phyloP scores from a whole-genome alignment of 768 basidiomycete species.

The Glaciozyma martinii region DNA sequence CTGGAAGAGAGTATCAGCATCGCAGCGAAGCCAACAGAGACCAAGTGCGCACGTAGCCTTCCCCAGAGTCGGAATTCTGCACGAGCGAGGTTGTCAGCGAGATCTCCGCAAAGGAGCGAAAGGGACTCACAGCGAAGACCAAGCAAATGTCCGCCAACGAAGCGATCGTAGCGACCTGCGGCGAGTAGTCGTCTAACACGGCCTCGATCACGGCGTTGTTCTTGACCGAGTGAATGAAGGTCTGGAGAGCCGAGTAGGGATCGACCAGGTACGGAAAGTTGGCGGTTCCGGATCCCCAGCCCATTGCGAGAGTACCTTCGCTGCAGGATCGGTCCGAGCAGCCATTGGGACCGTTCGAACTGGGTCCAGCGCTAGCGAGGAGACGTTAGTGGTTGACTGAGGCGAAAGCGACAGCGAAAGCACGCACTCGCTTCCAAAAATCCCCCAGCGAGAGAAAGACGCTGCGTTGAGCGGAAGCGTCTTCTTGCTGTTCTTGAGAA shows the following conservation, averaged over 20 bases:
- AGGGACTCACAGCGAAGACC: background rate
- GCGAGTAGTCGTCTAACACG: background rate
- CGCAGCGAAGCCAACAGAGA: background rate
- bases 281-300: conserved; percentile 58
- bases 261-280: conserved; percentile 32
- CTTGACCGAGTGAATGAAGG: conserved; percentile 44
- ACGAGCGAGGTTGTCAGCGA: no score
- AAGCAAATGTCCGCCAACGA: background rate
- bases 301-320: conserved; percentile 73
- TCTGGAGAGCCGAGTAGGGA: conserved; percentile 26
- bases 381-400: no score
- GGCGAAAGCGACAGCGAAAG: no score
- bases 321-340: conserved; percentile 53
- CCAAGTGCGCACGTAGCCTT: conserved; percentile 36
- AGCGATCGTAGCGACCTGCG: background rate
- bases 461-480: conserved; percentile 47
- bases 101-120: background rate
- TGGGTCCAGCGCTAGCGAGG: conserved; percentile 48
- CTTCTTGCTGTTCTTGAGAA: conserved; percentile 61
- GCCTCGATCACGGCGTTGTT: background rate
- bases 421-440: conserved; percentile 47
- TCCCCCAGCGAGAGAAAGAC: conserved; percentile 45
- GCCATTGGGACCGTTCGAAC: conserved; percentile 59
- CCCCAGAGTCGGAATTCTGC: background rate
- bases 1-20: background rate